Conservation (phyloP, 441 rosid genomes). For the Croton setiger region DNA sequence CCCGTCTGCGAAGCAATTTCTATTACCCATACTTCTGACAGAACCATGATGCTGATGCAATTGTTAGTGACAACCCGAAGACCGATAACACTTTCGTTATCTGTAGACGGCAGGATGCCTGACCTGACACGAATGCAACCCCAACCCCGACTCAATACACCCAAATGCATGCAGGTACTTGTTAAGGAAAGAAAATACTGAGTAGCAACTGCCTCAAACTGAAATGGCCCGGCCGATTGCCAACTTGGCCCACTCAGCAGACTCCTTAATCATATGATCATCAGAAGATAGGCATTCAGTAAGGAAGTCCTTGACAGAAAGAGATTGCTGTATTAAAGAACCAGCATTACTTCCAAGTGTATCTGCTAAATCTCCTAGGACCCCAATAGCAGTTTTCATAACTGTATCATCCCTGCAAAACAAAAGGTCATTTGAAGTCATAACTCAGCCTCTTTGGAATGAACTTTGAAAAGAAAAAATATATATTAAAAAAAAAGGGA, state of each 20-base stretch:
- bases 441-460: not conserved
- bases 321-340: conserved; percentile 52
- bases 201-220: conserved; percentile 35
- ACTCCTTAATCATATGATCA: conserved; percentile 71
- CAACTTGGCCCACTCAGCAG: conserved; percentile 71
- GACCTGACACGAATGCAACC: conserved; percentile 47
- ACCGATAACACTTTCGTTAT: conserved; percentile 26
- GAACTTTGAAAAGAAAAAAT: not conserved
- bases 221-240: conserved; percentile 53
- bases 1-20: conserved; percentile 17
- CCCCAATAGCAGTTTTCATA: conserved; percentile 58
- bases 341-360: conserved; percentile 54
- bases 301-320: conserved; percentile 51
- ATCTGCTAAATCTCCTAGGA: conserved; percentile 62
- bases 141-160: conserved; percentile 44
- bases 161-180: conserved; percentile 56
- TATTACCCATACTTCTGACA: conserved; percentile 15
- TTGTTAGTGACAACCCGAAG: conserved; percentile 37
- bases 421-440: conserved; percentile 10
- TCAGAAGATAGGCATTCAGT: conserved; percentile 49
- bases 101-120: conserved; percentile 32
- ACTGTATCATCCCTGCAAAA: conserved; percentile 50
- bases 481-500: not conserved
- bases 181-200: conserved; percentile 21
- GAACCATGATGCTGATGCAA: conserved; percentile 42